Evolutionary conservation across 495 filamentous ascomycete species (phyloP).

Genomic region (Podospora pseudocomata): DNA sequence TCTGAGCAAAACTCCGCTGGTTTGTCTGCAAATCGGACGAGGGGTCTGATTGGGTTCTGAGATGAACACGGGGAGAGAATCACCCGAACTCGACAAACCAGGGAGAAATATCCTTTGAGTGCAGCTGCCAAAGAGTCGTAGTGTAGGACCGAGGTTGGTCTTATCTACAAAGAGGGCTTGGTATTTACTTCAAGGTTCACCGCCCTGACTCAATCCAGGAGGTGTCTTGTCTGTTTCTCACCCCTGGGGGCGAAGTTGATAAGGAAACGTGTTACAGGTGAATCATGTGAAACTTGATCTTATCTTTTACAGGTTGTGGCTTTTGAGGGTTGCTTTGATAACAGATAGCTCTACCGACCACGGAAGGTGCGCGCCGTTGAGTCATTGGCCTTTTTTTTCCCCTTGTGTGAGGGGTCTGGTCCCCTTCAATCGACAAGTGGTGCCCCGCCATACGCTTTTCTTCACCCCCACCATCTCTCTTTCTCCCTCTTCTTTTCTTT

Average conservation of each 20-base stretch:
- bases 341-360: neutral
- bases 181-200: neutral
- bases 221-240: neutral
- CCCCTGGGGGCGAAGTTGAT: constrained; percentile 5
- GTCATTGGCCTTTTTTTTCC: neutral
- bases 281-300: neutral
- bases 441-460: constrained; percentile 6
- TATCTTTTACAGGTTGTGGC: neutral
- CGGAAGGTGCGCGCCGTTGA: constrained; percentile 2
- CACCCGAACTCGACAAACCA: neutral
- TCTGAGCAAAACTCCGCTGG: neutral
- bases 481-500: neutral
- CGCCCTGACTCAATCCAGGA: constrained; percentile 3
- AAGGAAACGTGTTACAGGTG: neutral
- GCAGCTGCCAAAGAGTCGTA: neutral
- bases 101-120: neutral
- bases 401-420: neutral
- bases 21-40: neutral
- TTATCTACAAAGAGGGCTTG: neutral
- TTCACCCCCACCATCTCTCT: constrained; percentile 29
- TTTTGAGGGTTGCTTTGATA: neutral
- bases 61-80: neutral
- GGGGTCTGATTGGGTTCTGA: neutral
- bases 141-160: neutral
- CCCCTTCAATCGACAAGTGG: neutral